Conservation (phyloP, 495 filamentous ascomycete genomes). For the Patellaria atrata region DNA sequence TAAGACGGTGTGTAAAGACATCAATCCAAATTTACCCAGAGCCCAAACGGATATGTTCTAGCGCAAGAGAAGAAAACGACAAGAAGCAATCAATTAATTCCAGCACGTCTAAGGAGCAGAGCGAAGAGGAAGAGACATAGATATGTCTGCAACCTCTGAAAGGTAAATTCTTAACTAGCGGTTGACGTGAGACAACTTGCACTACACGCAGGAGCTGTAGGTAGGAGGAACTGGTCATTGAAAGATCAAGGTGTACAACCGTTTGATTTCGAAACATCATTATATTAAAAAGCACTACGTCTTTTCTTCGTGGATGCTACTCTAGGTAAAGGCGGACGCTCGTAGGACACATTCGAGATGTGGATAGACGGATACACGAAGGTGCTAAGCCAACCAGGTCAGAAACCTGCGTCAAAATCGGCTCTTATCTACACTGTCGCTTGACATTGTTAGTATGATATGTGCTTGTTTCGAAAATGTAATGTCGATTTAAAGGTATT, state of each 20-base stretch:
- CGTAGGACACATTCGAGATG: constrained; percentile 58
- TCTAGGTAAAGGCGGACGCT: constrained; percentile 41
- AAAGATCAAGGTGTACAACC: constrained; percentile 47
- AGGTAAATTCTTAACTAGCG: too few relatives aligned
- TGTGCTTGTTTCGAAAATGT: neutral
- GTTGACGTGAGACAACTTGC: too few relatives aligned
- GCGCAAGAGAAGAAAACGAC: too few relatives aligned
- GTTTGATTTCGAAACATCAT: constrained; percentile 44
- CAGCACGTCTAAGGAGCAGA: too few relatives aligned
- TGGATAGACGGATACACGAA: constrained; percentile 41
- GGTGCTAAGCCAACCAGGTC: too few relatives aligned
- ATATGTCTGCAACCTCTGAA: too few relatives aligned
- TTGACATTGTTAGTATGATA: neutral
- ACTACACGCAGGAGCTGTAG: too few relatives aligned
- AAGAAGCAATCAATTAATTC: too few relatives aligned
- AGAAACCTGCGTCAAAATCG: constrained; percentile 27
- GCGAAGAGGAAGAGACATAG: too few relatives aligned
- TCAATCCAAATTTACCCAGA: too few relatives aligned
- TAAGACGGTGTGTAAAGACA: too few relatives aligned
- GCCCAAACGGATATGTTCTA: too few relatives aligned
- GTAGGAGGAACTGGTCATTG: constrained; percentile 44
- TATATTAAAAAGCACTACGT: constrained; percentile 41
- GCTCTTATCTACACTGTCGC: constrained; percentile 9
- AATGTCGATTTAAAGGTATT: neutral
- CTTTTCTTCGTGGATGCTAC: constrained; percentile 42